A percentile compares a stretch with the other conserved stretches of the same genome.
phyloP scores from a whole-genome alignment of 1,139 yeast genomes.

The Diutina scorzettiae region DNA sequence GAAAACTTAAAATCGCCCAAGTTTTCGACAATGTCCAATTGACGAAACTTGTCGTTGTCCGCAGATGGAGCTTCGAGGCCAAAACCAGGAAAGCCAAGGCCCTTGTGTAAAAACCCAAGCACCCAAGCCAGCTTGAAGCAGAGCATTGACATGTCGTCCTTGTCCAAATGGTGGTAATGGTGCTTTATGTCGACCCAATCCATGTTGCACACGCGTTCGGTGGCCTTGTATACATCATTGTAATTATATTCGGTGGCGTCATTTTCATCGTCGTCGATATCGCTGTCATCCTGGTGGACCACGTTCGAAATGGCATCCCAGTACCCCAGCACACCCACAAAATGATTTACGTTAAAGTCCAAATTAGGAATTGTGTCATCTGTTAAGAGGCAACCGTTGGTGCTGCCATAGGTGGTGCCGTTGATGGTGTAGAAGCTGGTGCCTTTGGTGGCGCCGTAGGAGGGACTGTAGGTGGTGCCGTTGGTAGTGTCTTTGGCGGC shows the following conservation, averaged over 20 bases:
- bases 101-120: conserved; percentile 56
- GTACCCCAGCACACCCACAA: conserved; percentile 73
- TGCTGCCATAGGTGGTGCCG: too few species aligned
- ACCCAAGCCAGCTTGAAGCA: conserved; percentile 48
- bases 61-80: conserved; percentile 27
- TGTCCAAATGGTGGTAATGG: conserved; percentile 5
- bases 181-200: conserved; percentile 22
- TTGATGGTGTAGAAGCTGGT: too few species aligned
- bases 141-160: conserved; percentile 14
- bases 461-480: too few species aligned
- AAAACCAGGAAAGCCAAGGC: conserved; percentile 57
- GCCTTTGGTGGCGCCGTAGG: too few species aligned
- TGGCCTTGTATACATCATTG: conserved; percentile 27
- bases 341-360: conserved; percentile 55
- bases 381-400: conserved; percentile 26
- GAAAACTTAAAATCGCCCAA: conserved; percentile 58
- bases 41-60: conserved; percentile 22
- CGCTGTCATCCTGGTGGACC: conserved; percentile 12
- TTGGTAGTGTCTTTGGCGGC: background rate
- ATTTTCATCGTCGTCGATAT: conserved; percentile 12
- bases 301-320: conserved; percentile 59
- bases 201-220: conserved; percentile 34
- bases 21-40: conserved; percentile 50
- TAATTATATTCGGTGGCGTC: conserved; percentile 20
- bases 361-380: conserved; percentile 50